Evolutionary conservation across 2,329 filamentous ascomycete genomes (phyloP).

Genomic region (Pestalotiopsis fici): DNA sequence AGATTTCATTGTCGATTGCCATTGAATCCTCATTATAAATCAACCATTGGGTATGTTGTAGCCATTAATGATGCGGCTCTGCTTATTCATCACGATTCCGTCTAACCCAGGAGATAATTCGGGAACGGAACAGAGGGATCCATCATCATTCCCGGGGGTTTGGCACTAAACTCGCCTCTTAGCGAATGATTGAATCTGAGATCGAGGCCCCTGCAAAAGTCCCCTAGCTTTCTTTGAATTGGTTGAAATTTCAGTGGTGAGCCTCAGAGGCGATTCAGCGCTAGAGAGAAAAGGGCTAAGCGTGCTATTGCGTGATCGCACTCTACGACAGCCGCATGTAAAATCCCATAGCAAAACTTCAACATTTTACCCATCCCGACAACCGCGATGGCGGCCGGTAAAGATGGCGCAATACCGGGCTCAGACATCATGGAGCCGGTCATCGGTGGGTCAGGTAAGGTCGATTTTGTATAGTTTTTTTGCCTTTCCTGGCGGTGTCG

Average conservation of each 20-base stretch:
- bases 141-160: not conserved
- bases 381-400: slow-evolving; percentile 11
- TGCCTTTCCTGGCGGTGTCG: slow-evolving; percentile 8
- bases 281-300: slow-evolving; percentile 16
- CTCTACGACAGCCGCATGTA: slow-evolving; percentile 4
- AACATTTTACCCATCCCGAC: slow-evolving; percentile 1
- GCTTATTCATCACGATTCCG: not conserved
- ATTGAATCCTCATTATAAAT: no score
- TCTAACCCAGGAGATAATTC: not conserved
- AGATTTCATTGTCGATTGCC: no score
- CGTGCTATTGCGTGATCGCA: slow-evolving; percentile 23
- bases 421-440: slow-evolving; percentile 1
- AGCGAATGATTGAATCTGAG: not conserved
- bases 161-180: not conserved
- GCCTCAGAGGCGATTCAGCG: slow-evolving; percentile 10
- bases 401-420: slow-evolving; percentile 11
- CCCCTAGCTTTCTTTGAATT: not conserved
- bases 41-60: no score
- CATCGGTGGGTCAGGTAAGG: slow-evolving; percentile 18
- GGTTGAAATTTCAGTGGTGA: slow-evolving; percentile 12
- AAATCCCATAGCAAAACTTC: slow-evolving; percentile 19
- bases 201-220: not conserved
- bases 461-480: slow-evolving; percentile 12
- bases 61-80: no score
- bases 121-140: not conserved